Evolutionary conservation across 306 rosid genomes (phyloP).

Genomic region (Morella rubra): DNA sequence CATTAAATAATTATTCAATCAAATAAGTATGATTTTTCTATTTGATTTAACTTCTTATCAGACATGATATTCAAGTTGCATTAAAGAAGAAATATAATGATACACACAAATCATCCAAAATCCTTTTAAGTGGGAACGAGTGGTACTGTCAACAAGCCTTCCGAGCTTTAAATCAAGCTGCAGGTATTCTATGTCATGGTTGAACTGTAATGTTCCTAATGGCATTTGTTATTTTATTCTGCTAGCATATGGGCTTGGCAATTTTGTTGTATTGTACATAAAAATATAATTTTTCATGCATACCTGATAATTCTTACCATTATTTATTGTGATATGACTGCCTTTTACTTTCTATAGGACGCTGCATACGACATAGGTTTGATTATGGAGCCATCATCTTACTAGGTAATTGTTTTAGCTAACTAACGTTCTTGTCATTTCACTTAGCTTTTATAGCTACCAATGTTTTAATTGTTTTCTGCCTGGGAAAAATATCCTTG

Average conservation of each 20-base stretch:
- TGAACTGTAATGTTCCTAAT: slow-evolving; percentile 7
- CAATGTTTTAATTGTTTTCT: too few relatives aligned
- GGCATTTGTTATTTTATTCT: not conserved
- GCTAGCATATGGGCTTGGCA: not conserved
- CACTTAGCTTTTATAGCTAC: not conserved
- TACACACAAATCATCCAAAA: slow-evolving; percentile 66
- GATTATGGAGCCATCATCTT: slow-evolving; percentile 92
- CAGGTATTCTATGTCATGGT: slow-evolving; percentile 50
- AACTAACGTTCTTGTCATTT: not conserved
- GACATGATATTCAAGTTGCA: slow-evolving; percentile 79
- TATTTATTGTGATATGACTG: slow-evolving; percentile 8
- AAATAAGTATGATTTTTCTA: slow-evolving; percentile 25
- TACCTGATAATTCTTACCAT: slow-evolving; percentile 1
- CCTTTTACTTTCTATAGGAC: slow-evolving; percentile 53
- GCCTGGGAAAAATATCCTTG: too few relatives aligned
- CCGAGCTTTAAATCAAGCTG: slow-evolving; percentile 97
- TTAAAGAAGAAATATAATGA: slow-evolving; percentile 86
- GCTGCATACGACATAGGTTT: slow-evolving; percentile 86
- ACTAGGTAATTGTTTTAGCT: slow-evolving; percentile 57
- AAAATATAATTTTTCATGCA: slow-evolving; percentile 1
- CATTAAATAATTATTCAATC: slow-evolving; percentile 14
- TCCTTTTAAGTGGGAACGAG: slow-evolving; percentile 74
- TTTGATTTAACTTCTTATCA: slow-evolving; percentile 40
- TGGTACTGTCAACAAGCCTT: slow-evolving; percentile 98
- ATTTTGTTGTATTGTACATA: not conserved